Evolutionary conservation across 345 rosid species (phyloP), one percentile per base, ranked within the genome.

Genomic region (Psidium friedrichsthalianum): DNA sequence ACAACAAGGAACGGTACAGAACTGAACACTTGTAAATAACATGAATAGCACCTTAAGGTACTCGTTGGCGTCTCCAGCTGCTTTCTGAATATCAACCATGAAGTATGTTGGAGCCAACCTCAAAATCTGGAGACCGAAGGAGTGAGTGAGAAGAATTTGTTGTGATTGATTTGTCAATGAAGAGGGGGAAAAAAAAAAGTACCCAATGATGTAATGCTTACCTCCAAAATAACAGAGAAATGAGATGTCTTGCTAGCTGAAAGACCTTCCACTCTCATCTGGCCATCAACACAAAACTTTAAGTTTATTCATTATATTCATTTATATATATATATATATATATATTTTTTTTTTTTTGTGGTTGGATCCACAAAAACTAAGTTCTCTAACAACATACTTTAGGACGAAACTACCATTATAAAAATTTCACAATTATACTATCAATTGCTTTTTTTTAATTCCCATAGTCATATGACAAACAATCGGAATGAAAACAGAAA

Each of bases 191-290:
- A 49, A 49, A 49, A n/a, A n/a, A n/a, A n/a, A n/a, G 74, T 51
- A 44, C 20, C 51, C 42, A 13, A 51, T 44, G 84, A 56, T 44
- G 27, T 27, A 16, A 85, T 83, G 76, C 89, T 61, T 93, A 95
- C 99, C 90, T 97, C 99, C 80, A 97, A 88, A 56, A 95, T 90
- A 76, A 95, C 96, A 6, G 98, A 93, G 92, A 95, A 93, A 88
- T 91, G 94, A 84, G 94, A 89, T 29, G 91, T 88, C 90, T 93
- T 93, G 83, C 92, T 89, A 54, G 94, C 91, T 76, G 95, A 94
- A 89, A 93, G 92, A 76, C 99, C 98, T 92, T 97, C 98, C 85
- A 97, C 96, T 91, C 99, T 94, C 99, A 97, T 95, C 99, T 97
- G 92, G 83, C 88, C 88, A 90, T 52, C 32, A 86, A 29, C 69